A percentile compares a stretch with the other conserved stretches of the same genome.
Evolutionary conservation across 352 stramenopile species (phyloP).

Genomic region (Pythium rhizo-oryzae): DNA sequence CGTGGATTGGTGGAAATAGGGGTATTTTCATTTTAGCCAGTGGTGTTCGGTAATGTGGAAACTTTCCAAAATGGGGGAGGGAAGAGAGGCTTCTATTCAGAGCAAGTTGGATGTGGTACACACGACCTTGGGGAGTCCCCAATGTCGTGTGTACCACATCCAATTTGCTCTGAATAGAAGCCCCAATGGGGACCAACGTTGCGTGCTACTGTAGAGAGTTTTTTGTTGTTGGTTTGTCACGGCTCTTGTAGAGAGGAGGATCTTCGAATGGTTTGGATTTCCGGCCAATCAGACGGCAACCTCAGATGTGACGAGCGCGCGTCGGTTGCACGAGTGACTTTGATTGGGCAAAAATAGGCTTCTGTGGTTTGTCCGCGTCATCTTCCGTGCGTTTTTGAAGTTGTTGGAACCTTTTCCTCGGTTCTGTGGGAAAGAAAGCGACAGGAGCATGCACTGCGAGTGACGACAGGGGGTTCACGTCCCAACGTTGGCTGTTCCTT

Average conservation of each 20-base stretch:
- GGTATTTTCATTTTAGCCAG: background rate
- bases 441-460: slow-evolving; percentile 16
- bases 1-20: background rate
- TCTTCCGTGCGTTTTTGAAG: slow-evolving; percentile 26
- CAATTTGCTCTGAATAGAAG: background rate
- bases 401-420: slow-evolving; percentile 13
- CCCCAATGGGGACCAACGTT: too few relatives aligned
- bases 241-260: slow-evolving; percentile 26
- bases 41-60: background rate
- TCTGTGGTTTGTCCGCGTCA: slow-evolving; percentile 3
- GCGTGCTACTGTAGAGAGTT: slow-evolving; percentile 8
- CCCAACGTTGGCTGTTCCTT: background rate
- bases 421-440: slow-evolving; percentile 17
- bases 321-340: slow-evolving; percentile 10
- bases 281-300: slow-evolving; percentile 24
- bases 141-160: slow-evolving; percentile 22
- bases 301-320: slow-evolving; percentile 28
- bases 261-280: slow-evolving; percentile 24
- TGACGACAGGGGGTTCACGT: slow-evolving; percentile 9
- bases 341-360: slow-evolving; percentile 25
- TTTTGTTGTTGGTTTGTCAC: background rate
- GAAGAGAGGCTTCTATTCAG: background rate
- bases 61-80: background rate
- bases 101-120: background rate
- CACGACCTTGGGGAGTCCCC: too few relatives aligned